Conservation (phyloP, 257 asterid species). For the Fraxinus excelsior region DNA sequence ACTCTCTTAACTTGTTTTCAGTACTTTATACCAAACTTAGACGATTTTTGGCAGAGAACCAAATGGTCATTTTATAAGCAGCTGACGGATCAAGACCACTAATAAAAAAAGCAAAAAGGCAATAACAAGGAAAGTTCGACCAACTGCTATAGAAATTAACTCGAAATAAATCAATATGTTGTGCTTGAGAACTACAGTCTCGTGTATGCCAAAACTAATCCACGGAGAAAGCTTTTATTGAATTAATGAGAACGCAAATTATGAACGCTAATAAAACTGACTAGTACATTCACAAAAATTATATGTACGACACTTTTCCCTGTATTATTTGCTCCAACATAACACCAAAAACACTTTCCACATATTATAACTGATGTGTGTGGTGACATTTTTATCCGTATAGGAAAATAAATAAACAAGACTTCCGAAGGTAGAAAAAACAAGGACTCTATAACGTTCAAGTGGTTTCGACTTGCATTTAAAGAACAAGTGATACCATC, state of each 20-base stretch:
- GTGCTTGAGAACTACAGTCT: neutral
- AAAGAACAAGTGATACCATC: constrained; percentile 14
- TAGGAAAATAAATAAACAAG: constrained; percentile 21
- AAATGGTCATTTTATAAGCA: neutral
- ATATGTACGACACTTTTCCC: constrained; percentile 28
- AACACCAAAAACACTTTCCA: constrained; percentile 28
- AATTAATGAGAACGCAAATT: neutral
- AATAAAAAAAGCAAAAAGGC: neutral
- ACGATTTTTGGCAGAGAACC: neutral
- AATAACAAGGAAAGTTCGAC: neutral
- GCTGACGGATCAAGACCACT: neutral
- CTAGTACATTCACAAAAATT: constrained; percentile 24
- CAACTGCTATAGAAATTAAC: neutral
- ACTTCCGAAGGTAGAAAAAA: constrained; percentile 20
- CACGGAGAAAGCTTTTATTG: neutral
- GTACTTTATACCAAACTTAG: no score
- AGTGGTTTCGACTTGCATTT: constrained; percentile 20
- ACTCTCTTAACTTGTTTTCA: no score
- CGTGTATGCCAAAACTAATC: constrained; percentile 1
- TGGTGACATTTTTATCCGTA: constrained; percentile 12
- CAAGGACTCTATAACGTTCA: constrained; percentile 27
- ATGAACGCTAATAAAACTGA: neutral
- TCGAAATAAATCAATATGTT: neutral
- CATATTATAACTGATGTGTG: constrained; percentile 19
- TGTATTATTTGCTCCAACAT: constrained; percentile 26